Conservation (phyloP, 1,284 basidiomycete genomes). For the Ceratobasidium sp. region DNA sequence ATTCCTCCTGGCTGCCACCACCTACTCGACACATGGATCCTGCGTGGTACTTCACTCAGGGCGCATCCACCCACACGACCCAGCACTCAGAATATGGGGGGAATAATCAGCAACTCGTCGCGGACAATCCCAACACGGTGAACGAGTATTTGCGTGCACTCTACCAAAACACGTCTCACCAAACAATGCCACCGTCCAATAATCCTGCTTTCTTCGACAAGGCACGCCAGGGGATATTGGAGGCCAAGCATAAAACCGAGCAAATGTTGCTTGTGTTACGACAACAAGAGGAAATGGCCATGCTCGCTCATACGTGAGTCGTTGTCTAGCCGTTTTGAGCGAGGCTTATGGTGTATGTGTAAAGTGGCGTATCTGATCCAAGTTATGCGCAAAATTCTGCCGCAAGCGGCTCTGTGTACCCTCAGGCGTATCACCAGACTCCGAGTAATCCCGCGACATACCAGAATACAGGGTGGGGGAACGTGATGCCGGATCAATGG, state of each 20-base stretch:
- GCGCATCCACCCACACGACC: slow-evolving; percentile 5
- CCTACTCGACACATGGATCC: slow-evolving; percentile 15
- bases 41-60: slow-evolving; percentile 2
- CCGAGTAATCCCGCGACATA: neutral
- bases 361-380: neutral
- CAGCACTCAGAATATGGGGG: neutral
- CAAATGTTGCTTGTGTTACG: slow-evolving; percentile 28
- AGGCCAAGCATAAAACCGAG: slow-evolving; percentile 29
- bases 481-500: neutral
- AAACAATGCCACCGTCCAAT: neutral
- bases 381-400: neutral
- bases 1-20: slow-evolving; percentile 15
- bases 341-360: neutral
- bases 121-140: neutral
- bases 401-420: neutral
- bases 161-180: slow-evolving; percentile 11
- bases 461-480: slow-evolving; percentile 10
- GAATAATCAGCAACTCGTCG: slow-evolving; percentile 1
- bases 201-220: slow-evolving; percentile 25
- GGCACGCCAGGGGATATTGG: slow-evolving; percentile 4
- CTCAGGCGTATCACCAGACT: neutral
- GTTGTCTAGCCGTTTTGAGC: neutral
- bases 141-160: slow-evolving; percentile 3
- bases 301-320: neutral
- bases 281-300: slow-evolving; percentile 28